Evolutionary conservation across 345 rosid species (phyloP).

Genomic region (Triadica sebifera): DNA sequence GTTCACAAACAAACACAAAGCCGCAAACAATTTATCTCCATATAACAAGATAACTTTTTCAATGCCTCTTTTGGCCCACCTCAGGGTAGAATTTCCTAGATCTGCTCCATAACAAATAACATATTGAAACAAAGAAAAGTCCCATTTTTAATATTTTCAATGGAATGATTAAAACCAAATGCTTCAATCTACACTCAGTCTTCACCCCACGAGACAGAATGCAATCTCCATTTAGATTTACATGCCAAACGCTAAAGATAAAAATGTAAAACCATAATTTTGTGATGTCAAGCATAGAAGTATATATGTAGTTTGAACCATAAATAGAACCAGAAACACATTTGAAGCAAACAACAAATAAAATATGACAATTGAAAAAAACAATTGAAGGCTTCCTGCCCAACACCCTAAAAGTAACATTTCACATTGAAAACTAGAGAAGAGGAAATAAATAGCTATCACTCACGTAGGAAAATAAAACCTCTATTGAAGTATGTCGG

Average conservation of each 20-base stretch:
- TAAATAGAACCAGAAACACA: not conserved
- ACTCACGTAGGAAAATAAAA: conserved; percentile 77
- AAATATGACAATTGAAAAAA: not conserved
- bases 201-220: not conserved
- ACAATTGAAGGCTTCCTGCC: not conserved
- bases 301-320: no score
- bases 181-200: not conserved
- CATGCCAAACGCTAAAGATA: no score
- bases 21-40: not conserved
- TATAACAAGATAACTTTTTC: not conserved
- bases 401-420: not conserved
- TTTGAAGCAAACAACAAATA: not conserved
- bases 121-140: not conserved
- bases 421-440: not conserved
- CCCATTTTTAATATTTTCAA: not conserved
- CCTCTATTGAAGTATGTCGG: conserved; percentile 34
- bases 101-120: not conserved
- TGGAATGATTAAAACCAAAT: not conserved
- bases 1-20: not conserved
- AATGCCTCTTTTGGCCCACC: not conserved
- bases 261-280: no score
- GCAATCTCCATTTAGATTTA: no score
- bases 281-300: no score
- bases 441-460: conserved; percentile 3
- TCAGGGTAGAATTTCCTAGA: no score